phyloP scores from a whole-genome alignment of 257 asterid genomes.

The Haberlea rhodopensis region DNA sequence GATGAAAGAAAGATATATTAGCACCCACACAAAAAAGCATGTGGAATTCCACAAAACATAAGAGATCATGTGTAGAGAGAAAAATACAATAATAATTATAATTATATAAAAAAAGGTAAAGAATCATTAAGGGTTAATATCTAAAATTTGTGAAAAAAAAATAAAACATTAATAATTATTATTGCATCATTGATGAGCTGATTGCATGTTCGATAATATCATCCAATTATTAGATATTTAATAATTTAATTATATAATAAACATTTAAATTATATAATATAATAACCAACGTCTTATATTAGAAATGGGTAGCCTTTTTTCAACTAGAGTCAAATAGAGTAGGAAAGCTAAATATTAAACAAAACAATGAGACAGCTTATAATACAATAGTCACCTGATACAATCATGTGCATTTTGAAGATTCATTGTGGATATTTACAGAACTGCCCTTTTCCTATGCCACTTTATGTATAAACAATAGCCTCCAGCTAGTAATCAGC shows the following conservation, averaged over 20 bases:
- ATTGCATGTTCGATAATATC: too few species aligned
- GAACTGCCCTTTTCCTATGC: conserved; percentile 13
- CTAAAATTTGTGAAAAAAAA: too few species aligned
- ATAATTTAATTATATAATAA: too few species aligned
- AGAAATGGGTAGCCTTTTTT: not conserved
- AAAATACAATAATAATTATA: too few species aligned
- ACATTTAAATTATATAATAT: too few species aligned
- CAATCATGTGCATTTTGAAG: conserved; percentile 21
- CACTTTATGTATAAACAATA: conserved; percentile 8
- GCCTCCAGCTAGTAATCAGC: conserved; percentile 7
- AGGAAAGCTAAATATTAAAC: not conserved
- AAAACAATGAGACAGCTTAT: not conserved
- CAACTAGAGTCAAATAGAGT: not conserved
- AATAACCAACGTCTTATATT: too few species aligned
- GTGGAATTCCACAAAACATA: not conserved
- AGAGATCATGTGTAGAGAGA: not conserved
- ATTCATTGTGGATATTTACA: not conserved
- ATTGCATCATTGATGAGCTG: too few species aligned
- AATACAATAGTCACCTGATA: not conserved
- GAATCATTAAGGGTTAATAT: too few species aligned
- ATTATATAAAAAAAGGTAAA: too few species aligned
- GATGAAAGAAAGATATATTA: not conserved
- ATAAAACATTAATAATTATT: too few species aligned
- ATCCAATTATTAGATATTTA: too few species aligned
- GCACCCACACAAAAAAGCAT: not conserved